A percentile compares a stretch with the other conserved stretches of the same genome.
phyloP scores from a whole-genome alignment of 768 basidiomycete species.

The Phaeotremella fagi region DNA sequence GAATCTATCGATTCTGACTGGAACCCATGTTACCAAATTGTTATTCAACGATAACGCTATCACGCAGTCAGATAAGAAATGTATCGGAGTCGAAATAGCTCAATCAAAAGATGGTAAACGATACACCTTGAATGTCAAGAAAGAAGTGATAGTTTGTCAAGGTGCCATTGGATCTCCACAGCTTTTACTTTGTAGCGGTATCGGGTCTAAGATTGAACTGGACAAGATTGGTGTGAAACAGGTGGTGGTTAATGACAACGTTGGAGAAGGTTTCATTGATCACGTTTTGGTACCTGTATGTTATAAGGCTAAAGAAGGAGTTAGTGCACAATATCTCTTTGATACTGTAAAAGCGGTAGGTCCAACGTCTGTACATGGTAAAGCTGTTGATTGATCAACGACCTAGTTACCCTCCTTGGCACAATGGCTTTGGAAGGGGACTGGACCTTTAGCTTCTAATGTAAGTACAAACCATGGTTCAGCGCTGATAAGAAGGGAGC shows the following conservation, averaged over 20 bases:
- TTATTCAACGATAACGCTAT: not conserved
- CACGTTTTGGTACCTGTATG: not conserved
- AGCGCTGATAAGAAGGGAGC: constrained; percentile 1
- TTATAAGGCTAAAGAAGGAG: not conserved
- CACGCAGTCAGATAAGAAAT: not conserved
- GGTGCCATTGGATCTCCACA: constrained; percentile 17
- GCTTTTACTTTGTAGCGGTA: constrained; percentile 9
- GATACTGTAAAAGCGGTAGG: not conserved
- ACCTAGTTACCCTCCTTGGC: not conserved
- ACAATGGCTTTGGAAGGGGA: not conserved
- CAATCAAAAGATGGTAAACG: constrained; percentile 1
- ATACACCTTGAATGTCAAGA: constrained; percentile 2
- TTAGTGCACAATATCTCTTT: not conserved
- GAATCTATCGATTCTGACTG: constrained; percentile 22
- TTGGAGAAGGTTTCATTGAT: not conserved
- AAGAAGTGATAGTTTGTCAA: constrained; percentile 11
- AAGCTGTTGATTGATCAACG: not conserved
- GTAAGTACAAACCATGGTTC: not conserved
- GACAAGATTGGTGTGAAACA: constrained; percentile 3
- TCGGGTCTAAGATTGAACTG: constrained; percentile 9
- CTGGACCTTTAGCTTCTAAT: not conserved
- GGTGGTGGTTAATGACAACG: not conserved
- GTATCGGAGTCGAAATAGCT: constrained; percentile 17
- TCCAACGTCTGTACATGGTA: not conserved
- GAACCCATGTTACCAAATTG: constrained; percentile 14